Base-by-base conservation (phyloP, 2,329 filamentous ascomycete genomes). In the Exophiala sp. region DNA sequence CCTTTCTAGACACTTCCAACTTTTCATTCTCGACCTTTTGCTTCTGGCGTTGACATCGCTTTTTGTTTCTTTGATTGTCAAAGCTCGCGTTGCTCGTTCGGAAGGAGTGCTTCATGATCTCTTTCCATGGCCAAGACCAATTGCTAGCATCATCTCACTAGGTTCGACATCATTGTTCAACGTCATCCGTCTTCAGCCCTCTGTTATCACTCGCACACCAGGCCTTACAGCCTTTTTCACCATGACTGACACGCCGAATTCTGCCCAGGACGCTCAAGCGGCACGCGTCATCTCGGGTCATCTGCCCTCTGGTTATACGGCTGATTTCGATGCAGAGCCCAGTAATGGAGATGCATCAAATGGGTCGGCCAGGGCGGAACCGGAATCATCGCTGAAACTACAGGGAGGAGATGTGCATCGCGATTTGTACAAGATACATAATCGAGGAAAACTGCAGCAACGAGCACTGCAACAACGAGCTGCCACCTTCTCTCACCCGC, bases 321-420 rank as follows among this genome's bases (percentile, higher is more conserved):
- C 60, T 16, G 51, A 44, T 2, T 56, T 59, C 18, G 58, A 61
- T 45, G 49, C 53, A n/a, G 45, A 47, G n/a, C 38, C 14, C 20
- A 40, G 50, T 20, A 20, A 39, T 43, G 52, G 34, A 9, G 41
- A 39, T 18, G 34, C 42, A n/a, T 8, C 38, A 4, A 35, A 34
- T 12, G 35, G 21, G 2, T 38, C 48, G 10, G 38, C 14, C 8
- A 40, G 39, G 9, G 21, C 33, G 2, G 44, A 45, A 29, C 46
- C 49, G 1, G 54, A 86, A 55, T 89, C 86, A 1, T 91, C 88
- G 0, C 73, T 91, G 49, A 82, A 77, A 54, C 76, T 91, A 2
- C 87, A 87, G 65, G 88, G 88, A 47, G 88, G 88, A 38, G 88
- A 91, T 64, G 86, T 91, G 18, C 87, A 91, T 66, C 84, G 88